These are phyloP conservation scores for Ganoderma resinaceum DNA, from an alignment of 1,284 basidiomycete genomes.

Conservation along the genomic window DNA sequence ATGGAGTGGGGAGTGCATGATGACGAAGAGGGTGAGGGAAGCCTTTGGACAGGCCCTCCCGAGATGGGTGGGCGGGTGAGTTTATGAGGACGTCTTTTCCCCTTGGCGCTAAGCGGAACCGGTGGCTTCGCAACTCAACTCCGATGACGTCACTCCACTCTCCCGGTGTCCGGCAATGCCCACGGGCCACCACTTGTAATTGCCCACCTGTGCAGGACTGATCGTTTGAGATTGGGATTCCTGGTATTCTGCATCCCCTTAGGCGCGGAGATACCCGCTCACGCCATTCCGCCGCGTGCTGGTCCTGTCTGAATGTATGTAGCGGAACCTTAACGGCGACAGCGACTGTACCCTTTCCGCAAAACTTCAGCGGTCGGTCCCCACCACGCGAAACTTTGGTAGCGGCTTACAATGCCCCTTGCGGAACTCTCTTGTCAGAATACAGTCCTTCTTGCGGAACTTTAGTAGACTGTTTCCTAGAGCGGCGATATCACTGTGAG, in stretches of 20 bases:
- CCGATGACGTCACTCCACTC: not conserved
- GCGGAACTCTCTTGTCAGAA: not conserved
- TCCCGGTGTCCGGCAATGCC: not conserved
- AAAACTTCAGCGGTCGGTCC: not conserved
- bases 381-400: not conserved
- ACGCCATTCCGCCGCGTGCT: not conserved
- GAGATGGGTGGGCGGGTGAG: not conserved
- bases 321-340: not conserved
- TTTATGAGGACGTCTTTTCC: not conserved
- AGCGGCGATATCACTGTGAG: not conserved
- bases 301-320: not conserved
- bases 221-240: not conserved
- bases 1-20: conserved; percentile 7
- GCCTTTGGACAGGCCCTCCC: not conserved
- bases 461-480: not conserved
- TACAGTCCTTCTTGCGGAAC: not conserved
- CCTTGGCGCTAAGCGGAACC: conserved; percentile 1
- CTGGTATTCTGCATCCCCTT: not conserved
- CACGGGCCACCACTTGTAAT: no score
- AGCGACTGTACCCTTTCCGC: not conserved
- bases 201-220: not conserved
- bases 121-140: not conserved
- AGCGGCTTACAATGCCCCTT: not conserved
- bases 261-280: not conserved
- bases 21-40: conserved; percentile 2